Conservation (phyloP, 139 green algal species). For the Coelastrella sp. region DNA sequence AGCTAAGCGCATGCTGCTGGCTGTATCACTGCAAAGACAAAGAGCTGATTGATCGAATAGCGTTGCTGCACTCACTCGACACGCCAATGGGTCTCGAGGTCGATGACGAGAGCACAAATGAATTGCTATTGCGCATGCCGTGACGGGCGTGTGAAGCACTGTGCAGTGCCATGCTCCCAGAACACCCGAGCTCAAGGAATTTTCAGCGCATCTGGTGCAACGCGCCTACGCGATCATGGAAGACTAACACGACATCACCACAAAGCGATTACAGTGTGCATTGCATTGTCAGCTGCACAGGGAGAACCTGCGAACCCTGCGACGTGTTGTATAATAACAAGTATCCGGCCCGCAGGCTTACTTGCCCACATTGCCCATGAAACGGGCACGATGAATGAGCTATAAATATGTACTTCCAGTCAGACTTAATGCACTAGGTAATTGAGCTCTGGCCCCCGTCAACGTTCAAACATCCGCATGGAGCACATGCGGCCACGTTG, state of each 20-base stretch:
- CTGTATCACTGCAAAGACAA: neutral
- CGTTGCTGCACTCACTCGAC: neutral
- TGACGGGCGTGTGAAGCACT: neutral
- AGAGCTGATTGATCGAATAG: neutral
- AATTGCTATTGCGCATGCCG: neutral
- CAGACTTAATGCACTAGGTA: too few species aligned
- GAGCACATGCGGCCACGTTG: too few species aligned
- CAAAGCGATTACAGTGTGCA: neutral
- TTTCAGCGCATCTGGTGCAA: neutral
- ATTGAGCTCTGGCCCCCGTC: too few species aligned
- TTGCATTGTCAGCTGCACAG: neutral
- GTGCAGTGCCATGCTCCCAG: neutral
- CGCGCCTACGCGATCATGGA: neutral
- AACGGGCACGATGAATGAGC: too few species aligned
- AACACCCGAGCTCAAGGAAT: neutral
- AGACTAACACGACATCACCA: neutral
- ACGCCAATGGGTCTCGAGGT: neutral
- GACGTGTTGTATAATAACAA: conserved; percentile 12
- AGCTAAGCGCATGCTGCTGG: neutral
- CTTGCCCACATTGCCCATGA: neutral
- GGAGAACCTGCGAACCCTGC: neutral
- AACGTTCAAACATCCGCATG: too few species aligned
- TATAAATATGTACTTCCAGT: too few species aligned
- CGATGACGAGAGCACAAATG: neutral
- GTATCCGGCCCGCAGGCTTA: neutral